Evolutionary conservation across 495 filamentous ascomycete genomes (phyloP).

Genomic region (Aspergillus panamensis): DNA sequence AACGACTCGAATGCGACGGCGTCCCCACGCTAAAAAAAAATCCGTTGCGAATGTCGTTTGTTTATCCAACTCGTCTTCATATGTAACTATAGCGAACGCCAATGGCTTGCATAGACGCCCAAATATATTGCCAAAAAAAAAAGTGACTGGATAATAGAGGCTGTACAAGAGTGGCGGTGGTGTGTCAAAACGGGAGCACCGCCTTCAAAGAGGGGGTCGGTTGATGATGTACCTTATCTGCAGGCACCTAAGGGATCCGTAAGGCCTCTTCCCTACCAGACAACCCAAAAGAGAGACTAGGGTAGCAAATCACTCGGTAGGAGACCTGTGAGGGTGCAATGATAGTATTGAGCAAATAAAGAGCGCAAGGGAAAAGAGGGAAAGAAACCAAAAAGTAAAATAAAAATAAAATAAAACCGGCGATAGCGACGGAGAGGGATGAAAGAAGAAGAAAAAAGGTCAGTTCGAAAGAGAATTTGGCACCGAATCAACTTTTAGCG

Average conservation of each 20-base stretch:
- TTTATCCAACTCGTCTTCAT: neutral
- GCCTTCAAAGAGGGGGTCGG: slow-evolving; percentile 12
- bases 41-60: neutral
- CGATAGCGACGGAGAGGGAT: slow-evolving; percentile 3
- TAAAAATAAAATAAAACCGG: no score
- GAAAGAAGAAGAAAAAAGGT: slow-evolving; percentile 2
- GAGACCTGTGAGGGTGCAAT: slow-evolving; percentile 6
- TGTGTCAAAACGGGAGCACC: slow-evolving; percentile 10
- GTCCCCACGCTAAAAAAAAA: neutral
- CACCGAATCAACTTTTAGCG: neutral
- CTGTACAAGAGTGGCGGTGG: slow-evolving; percentile 2
- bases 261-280: neutral
- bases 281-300: neutral
- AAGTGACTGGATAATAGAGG: slow-evolving; percentile 2
- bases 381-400: slow-evolving; percentile 6
- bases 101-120: neutral
- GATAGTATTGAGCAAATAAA: neutral
- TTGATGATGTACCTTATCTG: no score
- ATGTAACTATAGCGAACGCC: neutral
- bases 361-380: neutral
- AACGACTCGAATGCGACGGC: neutral
- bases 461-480: neutral
- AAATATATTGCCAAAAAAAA: neutral
- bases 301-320: neutral
- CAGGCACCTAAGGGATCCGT: slow-evolving; percentile 8